Base-by-base conservation (phyloP, 352 stramenopile species). In the Phytophthora aleatoria region DNA sequence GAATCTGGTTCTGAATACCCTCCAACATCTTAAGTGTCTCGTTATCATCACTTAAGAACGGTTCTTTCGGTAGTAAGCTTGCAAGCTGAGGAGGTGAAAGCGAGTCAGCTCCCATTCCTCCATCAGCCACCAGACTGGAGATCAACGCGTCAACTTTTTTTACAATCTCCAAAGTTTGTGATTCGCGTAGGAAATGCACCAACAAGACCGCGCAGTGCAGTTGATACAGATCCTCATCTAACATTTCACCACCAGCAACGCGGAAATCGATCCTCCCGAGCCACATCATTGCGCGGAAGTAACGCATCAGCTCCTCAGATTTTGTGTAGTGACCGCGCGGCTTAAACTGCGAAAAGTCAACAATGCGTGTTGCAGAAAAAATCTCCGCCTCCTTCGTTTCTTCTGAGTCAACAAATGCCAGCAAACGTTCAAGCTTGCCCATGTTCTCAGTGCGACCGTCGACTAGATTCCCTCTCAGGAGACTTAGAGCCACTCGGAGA, bases 281-380 rank as follows among this genome's bases (percentile, higher is more conserved):
- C 68, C 63, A 76, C 15, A 59, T 69, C 43, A 76, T 60, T 1
- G 53, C 58, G 1, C 59, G 68, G 31, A 76, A 69, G 38, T 69
- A 72, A 2, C 27, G 38, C 44, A 56, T 26, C 26, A 76, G 55
- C 20, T 62, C 20, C 44, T 48, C 42, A 1, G 54, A 64, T 27
- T 61, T 67, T 33, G 20, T 20, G 20, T 20, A 20, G 20, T 20
- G 20, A 20, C 20, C 20, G 20, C 20, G 20, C 20, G 20, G 20
- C 20, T 20, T 20, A 20, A 20, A 20, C 20, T 20, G 20, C 20
- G 20, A 20, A 20, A 20, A 20, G 20, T 20, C 20, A 20, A 20
- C 20, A 1, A 20, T 20, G 20, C 20, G 20, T 20, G 20, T 20
- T 20, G 20, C 20, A 20, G 20, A 64, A 13, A 73, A 71, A 20